Evolutionary conservation across 2,329 filamentous ascomycete genomes (phyloP).

Genomic region (Colletotrichum sp.): DNA sequence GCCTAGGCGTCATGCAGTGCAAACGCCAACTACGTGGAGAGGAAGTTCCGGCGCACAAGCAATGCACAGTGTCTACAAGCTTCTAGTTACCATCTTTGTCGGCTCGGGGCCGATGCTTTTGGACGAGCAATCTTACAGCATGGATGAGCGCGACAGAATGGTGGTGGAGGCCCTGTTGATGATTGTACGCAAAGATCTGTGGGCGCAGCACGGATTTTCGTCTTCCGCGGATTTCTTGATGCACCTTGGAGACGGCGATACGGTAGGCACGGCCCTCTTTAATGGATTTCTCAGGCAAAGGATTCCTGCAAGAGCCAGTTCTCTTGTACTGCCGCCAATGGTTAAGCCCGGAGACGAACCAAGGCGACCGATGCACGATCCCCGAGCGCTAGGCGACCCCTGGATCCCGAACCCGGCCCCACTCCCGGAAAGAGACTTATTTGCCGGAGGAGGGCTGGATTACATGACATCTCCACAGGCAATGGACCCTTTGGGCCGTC

Average conservation of each 20-base stretch:
- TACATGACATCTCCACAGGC: slow-evolving; percentile 35
- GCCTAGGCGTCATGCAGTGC: slow-evolving; percentile 19
- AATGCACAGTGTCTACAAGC: slow-evolving; percentile 57
- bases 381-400: slow-evolving; percentile 40
- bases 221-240: slow-evolving; percentile 57
- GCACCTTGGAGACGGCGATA: slow-evolving; percentile 50
- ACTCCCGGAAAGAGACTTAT: slow-evolving; percentile 32
- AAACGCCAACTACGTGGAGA: slow-evolving; percentile 3
- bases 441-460: slow-evolving; percentile 30
- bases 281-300: slow-evolving; percentile 19
- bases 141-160: slow-evolving; percentile 51
- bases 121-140: slow-evolving; percentile 45
- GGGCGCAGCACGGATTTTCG: slow-evolving; percentile 49
- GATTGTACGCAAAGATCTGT: slow-evolving; percentile 52
- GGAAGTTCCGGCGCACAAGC: slow-evolving; percentile 21
- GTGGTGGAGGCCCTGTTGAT: slow-evolving; percentile 47
- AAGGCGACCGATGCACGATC: slow-evolving; percentile 43
- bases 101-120: slow-evolving; percentile 48
- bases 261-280: slow-evolving; percentile 32
- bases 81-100: slow-evolving; percentile 54
- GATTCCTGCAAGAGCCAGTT: slow-evolving; percentile 24
- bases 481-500: slow-evolving; percentile 36
- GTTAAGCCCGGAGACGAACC: slow-evolving; percentile 35
- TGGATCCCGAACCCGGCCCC: slow-evolving; percentile 34
- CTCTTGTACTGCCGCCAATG: slow-evolving; percentile 37